Conservation (phyloP, 1,284 basidiomycete species). For the Inonotus hispidus region DNA sequence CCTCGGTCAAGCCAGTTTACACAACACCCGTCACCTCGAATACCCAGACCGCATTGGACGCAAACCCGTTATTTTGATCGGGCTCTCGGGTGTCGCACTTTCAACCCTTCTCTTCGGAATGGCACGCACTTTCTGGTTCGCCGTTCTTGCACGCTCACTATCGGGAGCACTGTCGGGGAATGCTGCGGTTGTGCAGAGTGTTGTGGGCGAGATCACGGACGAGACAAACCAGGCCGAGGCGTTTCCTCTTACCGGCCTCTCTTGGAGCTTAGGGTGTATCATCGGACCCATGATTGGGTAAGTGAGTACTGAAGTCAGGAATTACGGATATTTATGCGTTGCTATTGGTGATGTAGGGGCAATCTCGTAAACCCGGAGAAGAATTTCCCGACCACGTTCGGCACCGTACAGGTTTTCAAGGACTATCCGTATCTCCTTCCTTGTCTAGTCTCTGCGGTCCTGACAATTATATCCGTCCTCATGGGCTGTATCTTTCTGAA, state of each 20-base stretch:
- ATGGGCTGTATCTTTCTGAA: slow-evolving; percentile 18
- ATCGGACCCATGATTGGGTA: slow-evolving; percentile 20
- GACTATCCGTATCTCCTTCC: slow-evolving; percentile 26
- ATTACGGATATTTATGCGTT: background rate
- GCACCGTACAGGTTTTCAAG: slow-evolving; percentile 21
- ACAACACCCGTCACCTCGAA: background rate
- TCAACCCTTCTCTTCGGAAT: slow-evolving; percentile 27
- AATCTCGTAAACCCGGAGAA: slow-evolving; percentile 19
- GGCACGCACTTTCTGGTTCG: slow-evolving; percentile 23
- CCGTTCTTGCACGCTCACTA: slow-evolving; percentile 24
- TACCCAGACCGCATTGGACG: slow-evolving; percentile 27
- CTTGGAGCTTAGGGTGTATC: slow-evolving; percentile 22
- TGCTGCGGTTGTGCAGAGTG: slow-evolving; percentile 23
- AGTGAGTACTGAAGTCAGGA: background rate
- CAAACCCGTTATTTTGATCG: slow-evolving; percentile 28
- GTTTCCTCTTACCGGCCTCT: slow-evolving; percentile 23
- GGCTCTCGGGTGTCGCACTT: slow-evolving; percentile 27
- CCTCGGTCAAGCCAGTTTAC: background rate
- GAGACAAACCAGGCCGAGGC: slow-evolving; percentile 25
- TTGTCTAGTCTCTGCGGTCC: slow-evolving; percentile 21
- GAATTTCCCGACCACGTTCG: slow-evolving; percentile 22
- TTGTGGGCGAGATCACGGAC: slow-evolving; percentile 25
- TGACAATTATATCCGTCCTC: slow-evolving; percentile 18
- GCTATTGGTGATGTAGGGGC: slow-evolving; percentile 12
- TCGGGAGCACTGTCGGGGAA: slow-evolving; percentile 27